Conservation (phyloP, 75 land plant genomes). For the Cupressus sempervirens region DNA sequence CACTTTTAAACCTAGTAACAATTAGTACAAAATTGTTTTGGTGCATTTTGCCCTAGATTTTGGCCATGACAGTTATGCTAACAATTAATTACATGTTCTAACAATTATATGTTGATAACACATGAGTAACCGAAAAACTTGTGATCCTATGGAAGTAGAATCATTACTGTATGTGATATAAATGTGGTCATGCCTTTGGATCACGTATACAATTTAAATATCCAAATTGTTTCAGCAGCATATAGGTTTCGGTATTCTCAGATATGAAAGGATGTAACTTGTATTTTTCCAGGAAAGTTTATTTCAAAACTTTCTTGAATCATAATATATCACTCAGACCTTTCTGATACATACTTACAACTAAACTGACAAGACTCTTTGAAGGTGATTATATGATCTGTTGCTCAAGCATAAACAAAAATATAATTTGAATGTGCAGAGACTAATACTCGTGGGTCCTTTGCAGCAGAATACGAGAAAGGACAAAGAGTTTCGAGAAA, state of each 20-base stretch:
- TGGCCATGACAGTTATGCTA: too few species aligned
- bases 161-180: not conserved
- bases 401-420: not conserved
- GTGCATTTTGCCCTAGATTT: too few species aligned
- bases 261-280: not conserved
- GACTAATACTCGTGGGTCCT: not conserved
- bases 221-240: not conserved
- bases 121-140: not conserved
- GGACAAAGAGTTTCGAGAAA: not conserved
- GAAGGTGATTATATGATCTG: not conserved
- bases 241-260: not conserved
- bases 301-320: not conserved
- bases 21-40: too few species aligned
- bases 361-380: not conserved
- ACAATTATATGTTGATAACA: not conserved
- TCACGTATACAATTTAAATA: not conserved
- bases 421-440: not conserved
- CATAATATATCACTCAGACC: not conserved
- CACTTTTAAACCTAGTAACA: too few species aligned
- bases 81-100: too few species aligned
- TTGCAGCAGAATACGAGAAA: slow-evolving; percentile 3
- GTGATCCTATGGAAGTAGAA: not conserved
- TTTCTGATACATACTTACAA: not conserved
- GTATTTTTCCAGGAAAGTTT: not conserved
- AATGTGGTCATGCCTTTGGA: not conserved